Evolutionary conservation across 208 protist species (phyloP), one percentile per base, ranked within the genome.

Genomic region (Acanthamoeba rhysodes): DNA sequence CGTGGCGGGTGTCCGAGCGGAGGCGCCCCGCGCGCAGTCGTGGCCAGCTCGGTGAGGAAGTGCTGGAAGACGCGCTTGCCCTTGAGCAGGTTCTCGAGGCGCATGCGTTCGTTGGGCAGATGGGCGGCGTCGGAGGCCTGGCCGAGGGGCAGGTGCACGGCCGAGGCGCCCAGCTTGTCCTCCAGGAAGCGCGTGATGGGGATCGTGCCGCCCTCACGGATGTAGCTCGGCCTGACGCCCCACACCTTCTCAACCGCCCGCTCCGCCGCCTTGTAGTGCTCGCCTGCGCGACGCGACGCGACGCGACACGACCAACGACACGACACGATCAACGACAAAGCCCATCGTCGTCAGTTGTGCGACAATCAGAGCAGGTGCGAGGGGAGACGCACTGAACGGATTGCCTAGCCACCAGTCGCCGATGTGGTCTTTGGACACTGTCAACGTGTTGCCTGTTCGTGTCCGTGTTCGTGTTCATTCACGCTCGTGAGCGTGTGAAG

Each of bases 61-160:
- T 68, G 34, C 72, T 96, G 96, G 78, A 96, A 90, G 62, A 96
- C 95, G 45, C 88, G 50, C 37, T 91, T 94, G 57, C 95, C 95
- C 72, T 95, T 85, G 57, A 96, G n/a, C 66, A 96, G n/a, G 55
- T 96, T 96, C 87, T 96, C 80, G 27, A 96, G 53, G 14, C 95
- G 64, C 82, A 96, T 96, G 34, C 95, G 78, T 27, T 96, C 95
- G 84, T 96, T 95, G 32, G 95, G 90, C 95, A 96, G 68, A n/a
- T 96, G 95, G 18, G 95, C 94, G 29, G 87, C 34, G 85, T 95
- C 94, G 8, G 94, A 84, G 64, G 82, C 82, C 48, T 96, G 72
- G n/a, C 32, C 68, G n/a, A 92, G 32, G 18, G 94, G 95, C 41
- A 91, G 32, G 32, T 87, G 88, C 50, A 96, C 70, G 68, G 76